Percentiles rank a stretch among this genome's conserved stretches.
Evolutionary conservation across 805 yeast genomes (phyloP).

Genomic region (Monosporozyma yasuniensis): DNA sequence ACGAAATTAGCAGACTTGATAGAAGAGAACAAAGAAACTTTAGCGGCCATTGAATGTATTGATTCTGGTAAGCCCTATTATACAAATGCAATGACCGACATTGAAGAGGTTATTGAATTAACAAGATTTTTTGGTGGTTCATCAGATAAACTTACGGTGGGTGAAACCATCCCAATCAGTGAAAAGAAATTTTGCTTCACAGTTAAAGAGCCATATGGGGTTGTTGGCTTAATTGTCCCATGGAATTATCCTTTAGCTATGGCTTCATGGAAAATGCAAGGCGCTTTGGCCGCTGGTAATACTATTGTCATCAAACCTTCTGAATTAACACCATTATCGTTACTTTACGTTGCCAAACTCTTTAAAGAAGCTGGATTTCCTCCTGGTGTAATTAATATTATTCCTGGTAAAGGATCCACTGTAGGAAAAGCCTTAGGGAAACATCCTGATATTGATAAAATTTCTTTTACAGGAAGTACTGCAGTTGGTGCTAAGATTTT

Average conservation of each 20-base stretch:
- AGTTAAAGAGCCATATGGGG: conserved; percentile 41
- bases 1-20: conserved; percentile 40
- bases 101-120: conserved; percentile 44
- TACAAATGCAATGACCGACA: conserved; percentile 45
- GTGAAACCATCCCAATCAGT: conserved; percentile 53
- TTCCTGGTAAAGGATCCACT: conserved; percentile 34
- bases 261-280: conserved; percentile 40
- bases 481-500: conserved; percentile 31
- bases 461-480: conserved; percentile 45
- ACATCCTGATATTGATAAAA: conserved; percentile 36
- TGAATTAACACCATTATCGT: conserved; percentile 38
- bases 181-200: conserved; percentile 43
- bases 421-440: conserved; percentile 35
- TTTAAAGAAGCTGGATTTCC: conserved; percentile 36
- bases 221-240: conserved; percentile 39
- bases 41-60: conserved; percentile 47
- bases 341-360: conserved; percentile 33
- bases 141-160: conserved; percentile 51
- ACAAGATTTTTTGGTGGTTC: conserved; percentile 60
- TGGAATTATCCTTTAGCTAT: conserved; percentile 42
- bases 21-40: conserved; percentile 36
- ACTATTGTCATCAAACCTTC: conserved; percentile 37
- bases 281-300: conserved; percentile 45
- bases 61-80: conserved; percentile 49
- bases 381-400: conserved; percentile 37